These are phyloP conservation scores for Cladobotryum mycophilum DNA, from an alignment of 2,329 filamentous ascomycete species.

Conservation along the genomic window DNA sequence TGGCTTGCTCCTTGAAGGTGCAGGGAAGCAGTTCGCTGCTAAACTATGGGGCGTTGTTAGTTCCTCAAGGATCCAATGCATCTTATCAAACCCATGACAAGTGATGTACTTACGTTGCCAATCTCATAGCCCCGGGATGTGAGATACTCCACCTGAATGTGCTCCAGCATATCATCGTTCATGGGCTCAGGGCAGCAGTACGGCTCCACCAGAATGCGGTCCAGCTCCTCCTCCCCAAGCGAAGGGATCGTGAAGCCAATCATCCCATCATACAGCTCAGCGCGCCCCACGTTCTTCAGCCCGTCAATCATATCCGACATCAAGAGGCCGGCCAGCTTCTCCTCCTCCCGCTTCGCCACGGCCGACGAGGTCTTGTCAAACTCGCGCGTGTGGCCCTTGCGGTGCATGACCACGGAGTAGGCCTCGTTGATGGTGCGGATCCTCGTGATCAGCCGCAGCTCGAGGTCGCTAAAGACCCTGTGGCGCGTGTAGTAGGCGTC, in stretches of 20 bases:
- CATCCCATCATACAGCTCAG: neutral
- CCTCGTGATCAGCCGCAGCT: conserved; percentile 32
- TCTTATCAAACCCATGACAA: neutral
- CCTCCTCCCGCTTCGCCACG: neutral
- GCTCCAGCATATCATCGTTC: conserved; percentile 29
- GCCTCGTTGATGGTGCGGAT: conserved; percentile 32
- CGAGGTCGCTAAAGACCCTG: conserved; percentile 21
- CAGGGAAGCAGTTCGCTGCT: conserved; percentile 33
- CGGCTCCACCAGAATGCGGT: conserved; percentile 11
- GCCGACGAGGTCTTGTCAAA: neutral
- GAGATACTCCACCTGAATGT: conserved; percentile 32
- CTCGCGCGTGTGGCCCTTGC: conserved; percentile 16
- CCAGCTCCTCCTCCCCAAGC: neutral
- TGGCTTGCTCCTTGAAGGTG: conserved; percentile 47
- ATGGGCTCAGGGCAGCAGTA: conserved; percentile 14
- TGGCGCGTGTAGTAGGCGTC: conserved; percentile 30
- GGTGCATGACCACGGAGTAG: conserved; percentile 25
- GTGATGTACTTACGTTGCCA: conserved; percentile 36
- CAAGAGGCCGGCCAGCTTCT: neutral
- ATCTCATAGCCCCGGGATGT: conserved; percentile 45
- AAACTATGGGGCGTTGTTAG: conserved; percentile 24
- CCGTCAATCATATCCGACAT: neutral
- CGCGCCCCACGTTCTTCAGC: neutral
- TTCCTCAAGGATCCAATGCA: neutral
- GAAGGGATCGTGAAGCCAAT: conserved; percentile 1